These are phyloP conservation scores for Acmispon strigosus DNA, from an alignment of 306 rosid genomes.

Conservation along the genomic window DNA sequence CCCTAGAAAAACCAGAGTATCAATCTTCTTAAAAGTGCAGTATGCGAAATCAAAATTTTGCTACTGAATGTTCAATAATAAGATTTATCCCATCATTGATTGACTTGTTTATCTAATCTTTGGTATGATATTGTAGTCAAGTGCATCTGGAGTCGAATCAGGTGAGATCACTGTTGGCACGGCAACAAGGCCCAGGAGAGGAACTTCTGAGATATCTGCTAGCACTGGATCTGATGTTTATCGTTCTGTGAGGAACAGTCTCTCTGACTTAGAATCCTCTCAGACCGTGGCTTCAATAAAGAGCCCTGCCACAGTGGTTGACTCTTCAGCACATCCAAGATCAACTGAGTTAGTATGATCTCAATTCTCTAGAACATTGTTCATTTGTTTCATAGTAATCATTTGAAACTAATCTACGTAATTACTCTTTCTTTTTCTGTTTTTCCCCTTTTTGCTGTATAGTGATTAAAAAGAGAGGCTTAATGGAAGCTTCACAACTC, in stretches of 20 bases:
- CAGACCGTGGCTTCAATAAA: neutral
- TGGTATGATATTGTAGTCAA: constrained; percentile 3
- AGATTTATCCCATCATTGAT: neutral
- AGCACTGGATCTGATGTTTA: neutral
- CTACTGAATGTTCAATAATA: neutral
- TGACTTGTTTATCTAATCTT: neutral
- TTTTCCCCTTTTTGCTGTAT: neutral
- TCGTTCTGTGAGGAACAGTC: constrained; percentile 3
- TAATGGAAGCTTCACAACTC: constrained; percentile 21
- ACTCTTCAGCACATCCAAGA: no score
- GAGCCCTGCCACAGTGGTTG: neutral
- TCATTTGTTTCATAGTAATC: neutral
- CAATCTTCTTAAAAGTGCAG: neutral
- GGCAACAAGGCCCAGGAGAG: neutral
- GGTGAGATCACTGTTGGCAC: neutral
- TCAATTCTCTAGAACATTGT: no score
- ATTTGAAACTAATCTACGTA: neutral
- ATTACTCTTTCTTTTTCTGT: neutral
- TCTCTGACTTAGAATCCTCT: constrained; percentile 5
- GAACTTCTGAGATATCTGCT: neutral
- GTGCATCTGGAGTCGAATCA: constrained; percentile 12
- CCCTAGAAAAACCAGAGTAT: neutral
- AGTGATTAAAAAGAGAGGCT: constrained; percentile 24
- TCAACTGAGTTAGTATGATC: no score
- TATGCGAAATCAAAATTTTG: neutral